Evolutionary conservation across 2,329 filamentous ascomycete genomes (phyloP).

Genomic region (Colletotrichum sp.): DNA sequence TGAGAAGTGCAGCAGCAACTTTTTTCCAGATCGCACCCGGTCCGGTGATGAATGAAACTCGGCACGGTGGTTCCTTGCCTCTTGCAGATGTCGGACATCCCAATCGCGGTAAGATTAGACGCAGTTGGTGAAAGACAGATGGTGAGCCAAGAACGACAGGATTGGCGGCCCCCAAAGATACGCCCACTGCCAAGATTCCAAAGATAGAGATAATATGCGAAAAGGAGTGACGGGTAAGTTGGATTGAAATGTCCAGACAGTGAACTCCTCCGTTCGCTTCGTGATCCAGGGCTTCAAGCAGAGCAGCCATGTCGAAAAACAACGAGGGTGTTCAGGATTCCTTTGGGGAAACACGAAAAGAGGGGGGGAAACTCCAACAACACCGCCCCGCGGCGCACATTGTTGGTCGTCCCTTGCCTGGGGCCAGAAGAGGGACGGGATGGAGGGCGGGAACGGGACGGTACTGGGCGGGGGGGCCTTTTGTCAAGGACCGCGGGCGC

Average conservation of each 20-base stretch:
- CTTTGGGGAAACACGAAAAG: neutral
- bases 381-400: neutral
- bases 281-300: neutral
- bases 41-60: neutral
- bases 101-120: neutral
- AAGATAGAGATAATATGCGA: neutral
- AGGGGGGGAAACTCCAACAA: neutral
- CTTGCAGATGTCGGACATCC: neutral
- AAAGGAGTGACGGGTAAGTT: neutral
- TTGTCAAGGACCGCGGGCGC: neutral
- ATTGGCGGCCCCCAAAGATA: neutral
- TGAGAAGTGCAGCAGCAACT: neutral
- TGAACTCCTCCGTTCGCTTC: neutral
- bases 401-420: neutral
- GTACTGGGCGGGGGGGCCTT: neutral
- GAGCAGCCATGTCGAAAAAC: neutral
- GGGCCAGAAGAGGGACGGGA: neutral
- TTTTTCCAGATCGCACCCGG: neutral
- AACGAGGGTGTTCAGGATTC: neutral
- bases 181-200: neutral
- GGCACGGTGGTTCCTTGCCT: neutral
- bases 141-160: neutral
- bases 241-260: neutral
- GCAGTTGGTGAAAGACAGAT: neutral
- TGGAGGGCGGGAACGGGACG: neutral